phyloP scores from a whole-genome alignment of 345 rosid species.

The Aurinia saxatilis region DNA sequence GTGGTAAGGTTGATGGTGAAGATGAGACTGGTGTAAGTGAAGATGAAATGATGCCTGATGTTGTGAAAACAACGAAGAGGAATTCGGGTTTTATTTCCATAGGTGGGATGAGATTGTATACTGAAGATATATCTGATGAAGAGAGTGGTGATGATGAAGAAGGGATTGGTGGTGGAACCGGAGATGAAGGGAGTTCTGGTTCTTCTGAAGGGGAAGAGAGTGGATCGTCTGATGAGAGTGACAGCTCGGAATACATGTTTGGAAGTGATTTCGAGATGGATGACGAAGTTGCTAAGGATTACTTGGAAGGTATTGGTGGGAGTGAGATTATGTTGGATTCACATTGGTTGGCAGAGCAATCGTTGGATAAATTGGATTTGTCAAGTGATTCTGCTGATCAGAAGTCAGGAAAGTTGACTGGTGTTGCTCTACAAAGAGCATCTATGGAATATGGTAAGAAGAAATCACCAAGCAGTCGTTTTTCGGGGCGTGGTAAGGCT shows the following conservation, averaged over 20 bases:
- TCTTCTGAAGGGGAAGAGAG: constrained; percentile 34
- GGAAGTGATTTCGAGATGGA: constrained; percentile 59
- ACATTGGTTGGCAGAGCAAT: constrained; percentile 49
- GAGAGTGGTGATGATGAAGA: constrained; percentile 39
- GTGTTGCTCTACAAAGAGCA: constrained; percentile 61
- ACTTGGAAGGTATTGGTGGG: constrained; percentile 89
- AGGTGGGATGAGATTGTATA: constrained; percentile 66
- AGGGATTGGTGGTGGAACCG: constrained; percentile 28
- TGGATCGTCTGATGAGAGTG: constrained; percentile 46
- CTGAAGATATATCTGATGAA: constrained; percentile 65
- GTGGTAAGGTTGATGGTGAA: constrained; percentile 28
- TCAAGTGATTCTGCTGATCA: constrained; percentile 39
- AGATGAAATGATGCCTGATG: constrained; percentile 31
- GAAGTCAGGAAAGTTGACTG: constrained; percentile 47
- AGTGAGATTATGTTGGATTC: constrained; percentile 44
- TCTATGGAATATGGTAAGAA: constrained; percentile 67
- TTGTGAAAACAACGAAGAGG: constrained; percentile 29
- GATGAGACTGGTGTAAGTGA: constrained; percentile 22
- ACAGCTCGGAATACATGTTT: constrained; percentile 32
- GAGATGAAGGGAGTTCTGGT: constrained; percentile 32
- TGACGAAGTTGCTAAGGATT: constrained; percentile 79
- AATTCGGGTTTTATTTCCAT: constrained; percentile 76
- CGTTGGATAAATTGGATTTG: constrained; percentile 34
- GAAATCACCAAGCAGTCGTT: constrained; percentile 38
- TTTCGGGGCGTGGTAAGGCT: constrained; percentile 26